Base-by-base conservation (phyloP, 2,329 filamentous ascomycete genomes). In the Uncinocarpus reesii region DNA sequence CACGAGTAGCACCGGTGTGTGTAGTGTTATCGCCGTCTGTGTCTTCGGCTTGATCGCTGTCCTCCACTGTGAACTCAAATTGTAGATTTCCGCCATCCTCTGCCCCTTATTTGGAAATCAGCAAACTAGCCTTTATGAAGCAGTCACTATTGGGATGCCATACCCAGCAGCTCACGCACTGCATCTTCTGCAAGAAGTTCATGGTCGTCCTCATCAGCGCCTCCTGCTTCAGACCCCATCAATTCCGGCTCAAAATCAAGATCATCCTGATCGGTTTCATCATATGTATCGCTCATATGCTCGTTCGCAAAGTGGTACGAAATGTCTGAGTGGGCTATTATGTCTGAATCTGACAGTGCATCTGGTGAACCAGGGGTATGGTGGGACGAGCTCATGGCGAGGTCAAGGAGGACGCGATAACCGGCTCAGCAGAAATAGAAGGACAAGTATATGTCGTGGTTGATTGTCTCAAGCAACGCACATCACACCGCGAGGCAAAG, bases 231-330 rank as follows among this genome's bases (percentile, higher is more conserved):
- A 20, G 31, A 26, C 2, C 15, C n/a, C 1, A 36, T 15, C 15
- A 32, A 36, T 37, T 37, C 42, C 23, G 68, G 64, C 56, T 73
- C 64, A 61, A 69, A 73, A 53, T 75, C 72, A 67, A 74, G 72
- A 61, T 74, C 72, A 63, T 76, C 71, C 29, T 56, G 58, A 18
- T 58, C 50, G 37, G 54, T 41, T 42, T 59, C 57, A 51, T 66
- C 64, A 53, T 68, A 62, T 40, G 55, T 55, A 49, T 60, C 56
- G 11, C 38, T 65, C 63, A 49, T 55, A 55, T 16, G 63, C 59
- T 67, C 65, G 47, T 55, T 57, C 13, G 64, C 60, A 7, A 62
- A 59, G 48, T 69, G 66, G 57, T 65, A 67, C 23, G 58, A 48
- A 13, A 31, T 13, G 13, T 47, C 45, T 2, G 26, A 41, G 10